Evolutionary conservation across 164 flowering plant species (phyloP).

Genomic region (Vitis rupestris): DNA sequence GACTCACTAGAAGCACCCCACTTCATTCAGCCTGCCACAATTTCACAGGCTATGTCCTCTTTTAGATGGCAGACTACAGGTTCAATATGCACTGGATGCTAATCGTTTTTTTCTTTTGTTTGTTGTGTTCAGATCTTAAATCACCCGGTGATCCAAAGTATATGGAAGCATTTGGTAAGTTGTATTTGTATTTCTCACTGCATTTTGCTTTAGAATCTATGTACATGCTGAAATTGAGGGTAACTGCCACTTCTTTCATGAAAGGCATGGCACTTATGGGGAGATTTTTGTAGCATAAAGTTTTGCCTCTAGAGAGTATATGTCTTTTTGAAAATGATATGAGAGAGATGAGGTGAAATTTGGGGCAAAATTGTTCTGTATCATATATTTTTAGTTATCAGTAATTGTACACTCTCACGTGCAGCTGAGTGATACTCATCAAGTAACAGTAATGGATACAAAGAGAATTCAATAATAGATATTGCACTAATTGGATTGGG

Average conservation of each 20-base stretch:
- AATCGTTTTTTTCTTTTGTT: not conserved
- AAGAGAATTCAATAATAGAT: too few species aligned
- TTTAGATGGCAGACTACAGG: not conserved
- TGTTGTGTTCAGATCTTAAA: slow-evolving; percentile 55
- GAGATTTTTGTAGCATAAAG: not conserved
- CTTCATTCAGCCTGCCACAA: too few species aligned
- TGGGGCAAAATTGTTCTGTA: not conserved
- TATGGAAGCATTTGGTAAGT: slow-evolving; percentile 79
- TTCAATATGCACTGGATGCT: not conserved
- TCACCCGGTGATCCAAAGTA: slow-evolving; percentile 72
- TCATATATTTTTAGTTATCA: too few species aligned
- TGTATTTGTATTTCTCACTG: not conserved
- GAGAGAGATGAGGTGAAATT: too few species aligned
- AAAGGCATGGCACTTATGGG: not conserved
- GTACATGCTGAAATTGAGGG: not conserved
- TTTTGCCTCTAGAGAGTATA: too few species aligned
- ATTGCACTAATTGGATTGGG: too few species aligned
- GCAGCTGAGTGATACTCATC: too few species aligned
- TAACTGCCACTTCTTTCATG: not conserved
- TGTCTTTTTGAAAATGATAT: too few species aligned
- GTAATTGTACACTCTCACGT: too few species aligned
- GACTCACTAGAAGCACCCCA: too few species aligned
- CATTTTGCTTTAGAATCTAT: not conserved
- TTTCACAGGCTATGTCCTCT: not conserved
- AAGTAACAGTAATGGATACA: too few species aligned